phyloP scores from a whole-genome alignment of 225 moss, liverwort and hornwort genomes.

The Marchantia polymorpha region DNA sequence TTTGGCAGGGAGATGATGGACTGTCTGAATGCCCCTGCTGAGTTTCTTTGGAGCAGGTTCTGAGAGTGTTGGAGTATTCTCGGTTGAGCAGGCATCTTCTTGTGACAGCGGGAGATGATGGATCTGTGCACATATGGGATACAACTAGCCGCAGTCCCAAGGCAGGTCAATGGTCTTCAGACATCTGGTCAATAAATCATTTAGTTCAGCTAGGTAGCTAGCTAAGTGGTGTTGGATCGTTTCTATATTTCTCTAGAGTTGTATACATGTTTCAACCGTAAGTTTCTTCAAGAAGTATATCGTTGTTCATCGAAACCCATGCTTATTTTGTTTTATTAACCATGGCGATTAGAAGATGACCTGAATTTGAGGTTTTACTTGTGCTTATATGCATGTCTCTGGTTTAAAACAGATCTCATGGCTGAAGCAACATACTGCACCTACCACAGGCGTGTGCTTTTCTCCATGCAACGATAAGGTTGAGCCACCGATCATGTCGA shows the following conservation, averaged over 20 bases:
- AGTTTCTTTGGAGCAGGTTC: constrained; percentile 84
- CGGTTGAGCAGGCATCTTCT: constrained; percentile 98
- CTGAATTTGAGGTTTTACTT: neutral
- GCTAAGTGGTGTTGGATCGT: neutral
- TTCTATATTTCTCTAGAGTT: too few species aligned
- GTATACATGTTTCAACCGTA: neutral
- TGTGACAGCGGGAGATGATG: constrained; percentile 97
- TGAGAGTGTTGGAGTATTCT: constrained; percentile 99
- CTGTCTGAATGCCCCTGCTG: constrained; percentile 55
- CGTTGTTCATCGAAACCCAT: neutral
- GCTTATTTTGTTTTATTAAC: neutral
- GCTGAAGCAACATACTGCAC: constrained; percentile 98
- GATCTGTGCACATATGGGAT: constrained; percentile 98
- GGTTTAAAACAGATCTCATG: constrained; percentile 64
- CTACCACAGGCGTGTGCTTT: constrained; percentile 94
- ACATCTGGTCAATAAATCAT: neutral
- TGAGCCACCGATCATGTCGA: neutral
- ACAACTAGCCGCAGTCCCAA: constrained; percentile 97
- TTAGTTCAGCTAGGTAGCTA: neutral
- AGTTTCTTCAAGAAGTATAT: neutral
- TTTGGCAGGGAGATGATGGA: constrained; percentile 57
- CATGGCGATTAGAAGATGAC: neutral
- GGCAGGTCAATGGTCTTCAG: constrained; percentile 71
- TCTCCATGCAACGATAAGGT: constrained; percentile 99
- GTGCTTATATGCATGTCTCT: neutral